Percentiles rank a stretch among this genome's conserved stretches.
Conservation (phyloP, 2,329 filamentous ascomycete species). For the Trichoderma sp. region DNA sequence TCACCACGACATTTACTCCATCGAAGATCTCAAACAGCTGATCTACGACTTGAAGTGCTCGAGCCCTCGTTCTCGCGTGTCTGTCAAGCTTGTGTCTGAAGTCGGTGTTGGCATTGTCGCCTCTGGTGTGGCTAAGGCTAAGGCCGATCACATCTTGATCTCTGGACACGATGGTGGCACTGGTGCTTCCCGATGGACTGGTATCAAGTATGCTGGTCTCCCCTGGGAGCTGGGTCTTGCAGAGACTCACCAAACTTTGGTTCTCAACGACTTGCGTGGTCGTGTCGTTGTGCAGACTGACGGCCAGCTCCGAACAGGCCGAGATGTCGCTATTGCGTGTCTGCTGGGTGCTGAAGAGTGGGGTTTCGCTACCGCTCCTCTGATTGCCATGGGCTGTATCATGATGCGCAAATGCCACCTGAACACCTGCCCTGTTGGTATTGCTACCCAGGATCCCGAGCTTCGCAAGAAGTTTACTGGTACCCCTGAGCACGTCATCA, state of each 20-base stretch:
- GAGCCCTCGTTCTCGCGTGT: constrained; percentile 86
- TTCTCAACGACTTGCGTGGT: constrained; percentile 91
- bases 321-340: constrained; percentile 92
- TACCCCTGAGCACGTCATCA: constrained; percentile 93
- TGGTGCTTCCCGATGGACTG: constrained; percentile 94
- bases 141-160: constrained; percentile 94
- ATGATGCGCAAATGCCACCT: constrained; percentile 80
- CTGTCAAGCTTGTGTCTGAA: constrained; percentile 96
- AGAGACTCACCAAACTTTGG: constrained; percentile 93
- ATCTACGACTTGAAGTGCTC: constrained; percentile 98
- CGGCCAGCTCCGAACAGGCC: constrained; percentile 86
- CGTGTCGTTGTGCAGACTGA: constrained; percentile 96
- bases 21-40: constrained; percentile 95
- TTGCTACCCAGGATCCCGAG: constrained; percentile 93
- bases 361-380: constrained; percentile 90
- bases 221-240: constrained; percentile 96
- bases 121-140: constrained; percentile 95
- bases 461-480: constrained; percentile 90
- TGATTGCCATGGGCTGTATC: constrained; percentile 96
- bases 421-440: constrained; percentile 87
- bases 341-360: constrained; percentile 96
- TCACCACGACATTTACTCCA: constrained; percentile 98
- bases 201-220: constrained; percentile 96
- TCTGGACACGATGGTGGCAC: constrained; percentile 97
- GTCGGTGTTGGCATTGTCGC: constrained; percentile 97